Base-by-base conservation (phyloP, 345 rosid species). In the Passiflora organensis region DNA sequence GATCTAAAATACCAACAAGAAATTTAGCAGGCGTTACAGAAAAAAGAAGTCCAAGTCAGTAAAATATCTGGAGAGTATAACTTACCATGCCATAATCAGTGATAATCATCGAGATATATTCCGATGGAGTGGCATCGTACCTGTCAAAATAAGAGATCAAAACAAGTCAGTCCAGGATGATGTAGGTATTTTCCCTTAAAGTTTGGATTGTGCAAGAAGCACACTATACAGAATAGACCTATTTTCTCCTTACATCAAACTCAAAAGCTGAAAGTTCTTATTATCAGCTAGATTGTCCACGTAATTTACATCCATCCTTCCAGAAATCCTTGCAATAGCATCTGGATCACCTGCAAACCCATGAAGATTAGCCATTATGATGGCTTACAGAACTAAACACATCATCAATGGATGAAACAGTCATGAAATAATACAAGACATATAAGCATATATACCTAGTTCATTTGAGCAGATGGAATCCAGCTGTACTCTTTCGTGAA, bases 51-150 rank as follows among this genome's bases (percentile, higher is more conserved):
- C 13, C n/a, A 1, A 15, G 4, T 8, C 13, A 41, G 43, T 41
- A 10, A 41, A 11, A 15, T 12, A 41, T 41, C 43, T 41, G 43
- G 43, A 15, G 14, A 41, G 21, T 1, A 51, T 23, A 37, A 70
- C 91, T 78, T 72, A 91, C 98, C 98, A 91, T 91, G 76, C 97
- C 97, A 62, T 84, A 89, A 62, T 89, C 97, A 37, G 97, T 86
- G 59, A 89, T 68, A 59, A 89, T 81, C 87, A 89, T 81, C 17
- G 97, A 86, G 59, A 89, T 70, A 61, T 86, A 89, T 60, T 88
- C 95, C 32, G 91, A 77, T 38, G 99, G 99, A 36, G 91, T 91
- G 63, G 83, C 91, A 76, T 91, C 99, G 20, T 84, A 91, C 77
- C 99, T 91, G 79, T 36, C 75, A 69, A 63, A 38, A 32, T 46